phyloP scores from a whole-genome alignment of 1,284 basidiomycete genomes.

The Puccinia polysora region DNA sequence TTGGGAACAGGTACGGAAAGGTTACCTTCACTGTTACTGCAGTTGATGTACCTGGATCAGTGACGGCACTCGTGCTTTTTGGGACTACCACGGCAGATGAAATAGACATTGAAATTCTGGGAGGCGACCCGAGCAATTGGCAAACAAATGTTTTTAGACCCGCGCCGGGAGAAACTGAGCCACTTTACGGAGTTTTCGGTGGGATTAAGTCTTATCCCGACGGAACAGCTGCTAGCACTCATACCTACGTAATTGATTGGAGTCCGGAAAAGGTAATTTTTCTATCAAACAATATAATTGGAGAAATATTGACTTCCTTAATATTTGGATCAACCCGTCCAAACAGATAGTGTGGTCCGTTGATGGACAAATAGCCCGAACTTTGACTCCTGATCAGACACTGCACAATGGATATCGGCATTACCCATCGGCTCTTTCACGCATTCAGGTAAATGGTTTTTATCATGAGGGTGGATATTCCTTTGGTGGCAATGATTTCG shows the following conservation, averaged over 20 bases:
- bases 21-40: constrained; percentile 24
- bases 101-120: constrained; percentile 41
- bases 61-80: constrained; percentile 23
- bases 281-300: not conserved
- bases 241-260: constrained; percentile 40
- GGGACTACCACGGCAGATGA: constrained; percentile 41
- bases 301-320: not conserved
- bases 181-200: constrained; percentile 41
- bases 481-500: not conserved
- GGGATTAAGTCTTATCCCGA: constrained; percentile 30
- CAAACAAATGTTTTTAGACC: constrained; percentile 43
- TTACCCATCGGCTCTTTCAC: constrained; percentile 34
- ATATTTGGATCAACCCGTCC: too few relatives aligned
- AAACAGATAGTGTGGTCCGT: constrained; percentile 35
- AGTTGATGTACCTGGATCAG: constrained; percentile 25
- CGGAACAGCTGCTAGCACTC: not conserved
- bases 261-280: constrained; percentile 25
- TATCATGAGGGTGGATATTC: too few relatives aligned
- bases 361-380: constrained; percentile 21
- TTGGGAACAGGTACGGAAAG: constrained; percentile 32
- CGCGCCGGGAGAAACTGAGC: constrained; percentile 36
- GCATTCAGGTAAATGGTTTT: constrained; percentile 26
- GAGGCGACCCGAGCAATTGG: constrained; percentile 33
- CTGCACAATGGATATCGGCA: constrained; percentile 31
- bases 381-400: constrained; percentile 31